A percentile compares a stretch with the other conserved stretches of the same genome.
phyloP scores from a whole-genome alignment of 805 yeast genomes.

The Jamesozyma hellenica region DNA sequence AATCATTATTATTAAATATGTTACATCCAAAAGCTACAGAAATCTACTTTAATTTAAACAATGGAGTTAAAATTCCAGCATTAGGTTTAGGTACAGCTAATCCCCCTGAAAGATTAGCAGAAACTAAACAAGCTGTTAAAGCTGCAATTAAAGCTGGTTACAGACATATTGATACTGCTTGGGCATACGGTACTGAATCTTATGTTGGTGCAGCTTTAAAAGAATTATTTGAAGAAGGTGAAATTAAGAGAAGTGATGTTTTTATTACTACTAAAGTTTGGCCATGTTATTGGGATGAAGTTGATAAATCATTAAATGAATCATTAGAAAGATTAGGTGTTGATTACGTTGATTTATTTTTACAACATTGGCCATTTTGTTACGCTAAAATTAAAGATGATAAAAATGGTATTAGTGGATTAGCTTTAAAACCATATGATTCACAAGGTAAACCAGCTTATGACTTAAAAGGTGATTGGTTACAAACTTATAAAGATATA shows the following conservation, averaged over 20 bases:
- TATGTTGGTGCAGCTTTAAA: slow-evolving; percentile 55
- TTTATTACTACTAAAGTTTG: slow-evolving; percentile 69
- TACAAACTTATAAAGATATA: slow-evolving; percentile 47
- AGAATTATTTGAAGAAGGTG: slow-evolving; percentile 38
- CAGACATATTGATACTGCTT: slow-evolving; percentile 69
- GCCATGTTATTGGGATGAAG: slow-evolving; percentile 43
- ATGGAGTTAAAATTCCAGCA: slow-evolving; percentile 54
- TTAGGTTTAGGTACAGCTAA: slow-evolving; percentile 62
- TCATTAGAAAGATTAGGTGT: slow-evolving; percentile 52
- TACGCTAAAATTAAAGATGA: slow-evolving; percentile 24
- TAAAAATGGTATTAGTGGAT: slow-evolving; percentile 14
- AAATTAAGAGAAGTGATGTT: slow-evolving; percentile 44
- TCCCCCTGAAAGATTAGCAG: slow-evolving; percentile 38
- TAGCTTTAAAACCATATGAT: slow-evolving; percentile 20
- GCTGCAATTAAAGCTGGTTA: slow-evolving; percentile 58
- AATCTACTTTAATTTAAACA: slow-evolving; percentile 38
- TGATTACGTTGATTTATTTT: slow-evolving; percentile 66
- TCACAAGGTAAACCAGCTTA: slow-evolving; percentile 30
- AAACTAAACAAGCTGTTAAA: slow-evolving; percentile 42
- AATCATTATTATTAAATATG: slow-evolving; percentile 4
- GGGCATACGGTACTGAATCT: slow-evolving; percentile 55
- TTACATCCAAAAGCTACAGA: slow-evolving; percentile 30
- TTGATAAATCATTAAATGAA: slow-evolving; percentile 42
- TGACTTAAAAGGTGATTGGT: slow-evolving; percentile 34
- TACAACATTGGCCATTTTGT: slow-evolving; percentile 72